Percentiles rank a stretch among this genome's conserved stretches.
phyloP scores from a whole-genome alignment of 768 basidiomycete genomes.

The Kwoniella heveanensis region DNA sequence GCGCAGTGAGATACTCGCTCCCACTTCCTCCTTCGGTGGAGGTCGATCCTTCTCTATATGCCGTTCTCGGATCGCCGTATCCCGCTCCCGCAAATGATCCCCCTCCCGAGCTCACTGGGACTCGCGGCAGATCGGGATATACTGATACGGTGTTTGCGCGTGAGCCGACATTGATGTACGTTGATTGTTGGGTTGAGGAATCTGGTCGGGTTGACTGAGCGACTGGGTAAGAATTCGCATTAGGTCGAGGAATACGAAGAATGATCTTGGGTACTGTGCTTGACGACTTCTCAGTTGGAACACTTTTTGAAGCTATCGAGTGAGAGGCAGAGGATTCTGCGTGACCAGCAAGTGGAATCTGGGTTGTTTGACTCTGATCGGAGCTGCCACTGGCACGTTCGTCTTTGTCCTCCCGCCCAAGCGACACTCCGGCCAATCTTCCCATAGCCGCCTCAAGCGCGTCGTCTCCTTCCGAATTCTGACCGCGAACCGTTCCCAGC shows the following conservation, averaged over 20 bases:
- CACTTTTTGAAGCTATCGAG: background rate
- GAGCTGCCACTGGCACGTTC: too few relatives aligned
- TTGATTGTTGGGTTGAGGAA: background rate
- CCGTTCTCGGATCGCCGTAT: too few relatives aligned
- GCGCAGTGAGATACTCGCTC: conserved; percentile 32
- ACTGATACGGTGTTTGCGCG: background rate
- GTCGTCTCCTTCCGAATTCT: background rate
- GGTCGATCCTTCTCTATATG: conserved; percentile 30
- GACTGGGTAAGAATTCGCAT: background rate
- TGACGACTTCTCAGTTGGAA: background rate
- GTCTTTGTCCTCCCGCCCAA: background rate
- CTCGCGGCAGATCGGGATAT: background rate
- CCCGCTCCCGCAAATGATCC: too few relatives aligned
- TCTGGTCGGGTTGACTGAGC: background rate
- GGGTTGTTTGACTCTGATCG: too few relatives aligned
- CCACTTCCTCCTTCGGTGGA: conserved; percentile 25
- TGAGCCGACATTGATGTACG: background rate
- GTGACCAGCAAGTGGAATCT: background rate
- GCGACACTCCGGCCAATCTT: conserved; percentile 7
- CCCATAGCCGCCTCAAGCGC: conserved; percentile 2
- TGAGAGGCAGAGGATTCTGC: background rate
- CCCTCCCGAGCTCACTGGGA: too few relatives aligned
- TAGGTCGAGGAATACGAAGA: conserved; percentile 26
- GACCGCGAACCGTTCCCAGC: background rate
- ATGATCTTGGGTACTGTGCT: conserved; percentile 22